A percentile compares a stretch with the other conserved stretches of the same genome.
Conservation (phyloP, 139 green algal species). For the Chlamydomonas schloesseri region DNA sequence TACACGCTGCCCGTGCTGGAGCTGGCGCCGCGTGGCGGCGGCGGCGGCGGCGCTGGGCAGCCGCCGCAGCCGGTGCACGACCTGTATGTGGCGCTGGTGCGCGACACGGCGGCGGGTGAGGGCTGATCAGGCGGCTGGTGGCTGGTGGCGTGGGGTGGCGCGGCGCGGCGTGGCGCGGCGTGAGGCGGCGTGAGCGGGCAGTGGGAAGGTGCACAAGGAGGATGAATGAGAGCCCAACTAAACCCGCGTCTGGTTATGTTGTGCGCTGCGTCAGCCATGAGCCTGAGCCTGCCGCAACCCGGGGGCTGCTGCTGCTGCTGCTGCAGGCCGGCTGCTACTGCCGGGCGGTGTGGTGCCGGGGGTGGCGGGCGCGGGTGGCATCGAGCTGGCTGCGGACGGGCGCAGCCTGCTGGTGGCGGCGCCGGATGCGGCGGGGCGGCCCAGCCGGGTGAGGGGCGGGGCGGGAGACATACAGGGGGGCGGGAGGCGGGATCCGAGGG, state of each 20-base stretch:
- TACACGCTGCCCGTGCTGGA: conserved; percentile 42
- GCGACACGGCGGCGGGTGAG: conserved; percentile 44
- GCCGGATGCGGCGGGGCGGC: conserved; percentile 52
- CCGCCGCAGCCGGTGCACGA: not conserved
- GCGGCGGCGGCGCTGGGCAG: too few species aligned
- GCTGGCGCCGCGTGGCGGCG: too few species aligned
- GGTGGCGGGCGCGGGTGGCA: conserved; percentile 9
- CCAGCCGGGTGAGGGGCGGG: conserved; percentile 16
- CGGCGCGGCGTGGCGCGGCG: not conserved
- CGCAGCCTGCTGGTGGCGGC: conserved; percentile 37
- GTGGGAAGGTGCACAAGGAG: too few species aligned
- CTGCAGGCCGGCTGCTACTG: conserved; percentile 33
- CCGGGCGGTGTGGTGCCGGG: not conserved
- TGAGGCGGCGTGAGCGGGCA: too few species aligned
- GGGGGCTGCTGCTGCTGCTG: too few species aligned
- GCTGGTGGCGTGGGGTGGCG: not conserved
- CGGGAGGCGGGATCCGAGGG: too few species aligned
- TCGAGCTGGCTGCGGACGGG: conserved; percentile 54
- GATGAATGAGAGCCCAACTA: too few species aligned
- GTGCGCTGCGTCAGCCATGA: too few species aligned
- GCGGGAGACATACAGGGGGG: too few species aligned
- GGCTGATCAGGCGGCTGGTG: too few species aligned
- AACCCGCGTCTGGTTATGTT: too few species aligned
- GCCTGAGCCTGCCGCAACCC: too few species aligned
- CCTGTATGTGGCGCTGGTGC: conserved; percentile 32